Evolutionary conservation across 2,329 filamentous ascomycete genomes (phyloP).

Genomic region (Microdochium nivale): DNA sequence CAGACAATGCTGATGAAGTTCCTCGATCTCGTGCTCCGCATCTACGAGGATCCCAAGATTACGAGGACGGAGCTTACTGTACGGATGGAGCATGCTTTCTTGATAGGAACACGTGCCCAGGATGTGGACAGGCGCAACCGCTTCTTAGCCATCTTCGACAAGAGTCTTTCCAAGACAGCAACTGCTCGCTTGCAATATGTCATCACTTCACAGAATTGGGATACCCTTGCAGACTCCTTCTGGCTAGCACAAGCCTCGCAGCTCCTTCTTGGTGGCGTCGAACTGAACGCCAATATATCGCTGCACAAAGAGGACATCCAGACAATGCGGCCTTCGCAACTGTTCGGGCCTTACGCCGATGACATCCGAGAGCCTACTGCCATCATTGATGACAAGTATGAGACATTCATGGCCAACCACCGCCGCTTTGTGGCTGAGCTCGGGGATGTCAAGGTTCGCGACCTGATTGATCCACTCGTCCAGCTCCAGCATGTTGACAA

Average conservation of each 20-base stretch:
- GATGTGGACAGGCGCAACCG: slow-evolving; percentile 96
- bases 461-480: slow-evolving; percentile 80
- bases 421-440: slow-evolving; percentile 78
- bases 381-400: slow-evolving; percentile 76
- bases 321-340: slow-evolving; percentile 61
- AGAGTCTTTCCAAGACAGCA: slow-evolving; percentile 85
- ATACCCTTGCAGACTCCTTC: slow-evolving; percentile 87
- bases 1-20: slow-evolving; percentile 85
- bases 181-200: slow-evolving; percentile 85
- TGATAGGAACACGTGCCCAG: slow-evolving; percentile 86
- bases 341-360: slow-evolving; percentile 65
- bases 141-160: slow-evolving; percentile 94
- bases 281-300: slow-evolving; percentile 71
- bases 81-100: slow-evolving; percentile 93
- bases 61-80: slow-evolving; percentile 93
- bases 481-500: slow-evolving; percentile 88
- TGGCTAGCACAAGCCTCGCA: slow-evolving; percentile 96
- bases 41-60: slow-evolving; percentile 97
- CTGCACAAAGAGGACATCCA: slow-evolving; percentile 80
- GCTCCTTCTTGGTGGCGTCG: slow-evolving; percentile 81
- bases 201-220: slow-evolving; percentile 90
- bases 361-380: slow-evolving; percentile 56
- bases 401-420: slow-evolving; percentile 69
- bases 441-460: slow-evolving; percentile 76
- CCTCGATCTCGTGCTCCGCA: slow-evolving; percentile 89